A percentile compares a stretch with the other conserved stretches of the same genome.
phyloP scores from a whole-genome alignment of 805 yeast species.

The Cyberlindnera lachancei region DNA sequence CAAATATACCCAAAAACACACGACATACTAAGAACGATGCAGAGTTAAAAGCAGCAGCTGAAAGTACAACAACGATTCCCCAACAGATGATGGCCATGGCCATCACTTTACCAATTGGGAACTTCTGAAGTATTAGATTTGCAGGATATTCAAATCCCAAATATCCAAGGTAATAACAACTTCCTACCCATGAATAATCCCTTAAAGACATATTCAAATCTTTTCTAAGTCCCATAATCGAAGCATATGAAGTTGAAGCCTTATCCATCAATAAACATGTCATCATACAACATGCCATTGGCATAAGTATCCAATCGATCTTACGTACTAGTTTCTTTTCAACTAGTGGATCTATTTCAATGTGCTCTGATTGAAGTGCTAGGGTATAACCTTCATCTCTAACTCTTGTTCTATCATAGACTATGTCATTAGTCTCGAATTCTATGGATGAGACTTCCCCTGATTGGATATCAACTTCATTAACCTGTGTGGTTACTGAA shows the following conservation, averaged over 20 bases:
- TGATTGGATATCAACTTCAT: no score
- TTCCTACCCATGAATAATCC: constrained; percentile 47
- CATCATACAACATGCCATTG: constrained; percentile 4
- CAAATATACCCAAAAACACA: constrained; percentile 42
- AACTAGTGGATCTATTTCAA: constrained; percentile 3
- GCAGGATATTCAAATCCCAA: constrained; percentile 48
- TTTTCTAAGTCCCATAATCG: constrained; percentile 41
- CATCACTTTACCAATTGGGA: constrained; percentile 47
- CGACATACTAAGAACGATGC: constrained; percentile 38
- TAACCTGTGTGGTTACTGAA: no score
- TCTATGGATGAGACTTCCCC: no score
- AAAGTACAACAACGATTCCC: constrained; percentile 49
- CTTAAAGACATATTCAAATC: constrained; percentile 39
- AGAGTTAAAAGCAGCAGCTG: constrained; percentile 34
- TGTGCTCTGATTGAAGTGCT: constrained; percentile 1
- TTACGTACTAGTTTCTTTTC: constrained; percentile 6
- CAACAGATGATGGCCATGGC: constrained; percentile 43
- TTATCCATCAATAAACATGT: constrained; percentile 9
- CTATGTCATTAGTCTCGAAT: no score
- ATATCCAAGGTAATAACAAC: constrained; percentile 59
- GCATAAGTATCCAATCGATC: constrained; percentile 5
- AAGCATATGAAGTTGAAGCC: constrained; percentile 29
- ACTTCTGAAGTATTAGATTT: constrained; percentile 39
- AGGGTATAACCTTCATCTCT: no score
- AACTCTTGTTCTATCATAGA: no score